phyloP scores from a whole-genome alignment of 768 basidiomycete genomes.

The Collybia nuda region DNA sequence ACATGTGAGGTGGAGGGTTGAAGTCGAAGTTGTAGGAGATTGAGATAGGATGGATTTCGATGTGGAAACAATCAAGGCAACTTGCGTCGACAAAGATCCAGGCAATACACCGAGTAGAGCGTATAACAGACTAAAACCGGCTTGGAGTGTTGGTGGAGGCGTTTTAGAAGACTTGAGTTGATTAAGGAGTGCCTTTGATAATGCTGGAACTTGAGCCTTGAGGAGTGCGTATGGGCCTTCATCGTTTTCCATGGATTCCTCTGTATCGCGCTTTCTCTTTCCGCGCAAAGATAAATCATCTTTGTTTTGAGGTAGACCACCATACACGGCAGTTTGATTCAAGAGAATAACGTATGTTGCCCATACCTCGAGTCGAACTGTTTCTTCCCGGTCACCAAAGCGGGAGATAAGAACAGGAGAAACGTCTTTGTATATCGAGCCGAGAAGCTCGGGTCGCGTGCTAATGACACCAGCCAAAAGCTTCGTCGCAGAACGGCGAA shows the following conservation, averaged over 20 bases:
- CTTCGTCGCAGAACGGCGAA: conserved; percentile 91
- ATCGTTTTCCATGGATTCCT: conserved; percentile 69
- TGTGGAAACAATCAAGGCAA: conserved; percentile 60
- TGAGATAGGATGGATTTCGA: conserved; percentile 66
- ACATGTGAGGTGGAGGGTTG: conserved; percentile 79
- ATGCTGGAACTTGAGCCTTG: conserved; percentile 69
- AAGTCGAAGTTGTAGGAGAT: conserved; percentile 71
- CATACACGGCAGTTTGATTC: conserved; percentile 82
- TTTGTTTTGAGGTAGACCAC: conserved; percentile 55
- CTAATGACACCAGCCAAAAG: conserved; percentile 81
- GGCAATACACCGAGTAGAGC: conserved; percentile 78
- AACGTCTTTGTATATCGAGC: conserved; percentile 76
- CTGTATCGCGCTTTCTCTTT: conserved; percentile 76
- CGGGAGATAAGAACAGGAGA: conserved; percentile 89
- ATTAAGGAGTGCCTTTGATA: conserved; percentile 80
- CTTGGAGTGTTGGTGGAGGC: conserved; percentile 72
- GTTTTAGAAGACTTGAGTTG: conserved; percentile 87
- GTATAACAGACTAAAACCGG: conserved; percentile 80
- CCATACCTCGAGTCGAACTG: conserved; percentile 92
- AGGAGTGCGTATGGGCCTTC: conserved; percentile 75
- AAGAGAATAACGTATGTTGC: conserved; percentile 79
- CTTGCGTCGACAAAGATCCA: conserved; percentile 76
- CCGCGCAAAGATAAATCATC: conserved; percentile 52
- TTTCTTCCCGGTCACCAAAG: conserved; percentile 94
- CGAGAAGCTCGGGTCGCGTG: conserved; percentile 87